Evolutionary conservation across 352 stramenopile species (phyloP).

Genomic region (Detonula confervacea): DNA sequence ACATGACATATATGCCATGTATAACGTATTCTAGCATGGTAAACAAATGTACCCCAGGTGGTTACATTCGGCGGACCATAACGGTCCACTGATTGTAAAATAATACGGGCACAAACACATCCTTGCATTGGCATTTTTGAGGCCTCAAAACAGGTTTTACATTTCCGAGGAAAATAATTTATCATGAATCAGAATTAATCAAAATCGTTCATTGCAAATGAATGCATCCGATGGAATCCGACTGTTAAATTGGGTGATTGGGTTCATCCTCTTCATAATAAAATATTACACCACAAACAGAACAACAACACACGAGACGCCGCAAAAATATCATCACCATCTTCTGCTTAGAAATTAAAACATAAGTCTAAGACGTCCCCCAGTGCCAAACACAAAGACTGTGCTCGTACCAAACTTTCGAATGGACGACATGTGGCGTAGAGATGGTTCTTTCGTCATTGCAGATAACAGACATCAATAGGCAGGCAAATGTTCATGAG

Average conservation of each 20-base stretch:
- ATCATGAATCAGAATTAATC: slow-evolving; percentile 59
- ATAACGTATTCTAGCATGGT: slow-evolving; percentile 46
- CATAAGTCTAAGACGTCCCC: slow-evolving; percentile 57
- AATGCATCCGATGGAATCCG: slow-evolving; percentile 60
- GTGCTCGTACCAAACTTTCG: slow-evolving; percentile 17
- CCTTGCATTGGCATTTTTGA: slow-evolving; percentile 42
- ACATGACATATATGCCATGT: slow-evolving; percentile 12
- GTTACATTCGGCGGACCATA: background rate
- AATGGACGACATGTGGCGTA: slow-evolving; percentile 20
- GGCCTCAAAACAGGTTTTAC: too few relatives aligned
- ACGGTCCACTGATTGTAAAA: background rate
- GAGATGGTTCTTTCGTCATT: slow-evolving; percentile 48
- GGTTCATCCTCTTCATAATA: slow-evolving; percentile 49
- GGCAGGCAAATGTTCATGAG: too few relatives aligned
- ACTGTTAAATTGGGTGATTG: slow-evolving; percentile 58
- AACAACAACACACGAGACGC: background rate
- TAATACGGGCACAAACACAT: slow-evolving; percentile 49
- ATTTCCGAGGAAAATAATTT: background rate
- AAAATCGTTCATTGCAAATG: slow-evolving; percentile 44
- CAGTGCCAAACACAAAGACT: slow-evolving; percentile 54
- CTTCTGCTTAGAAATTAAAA: slow-evolving; percentile 73
- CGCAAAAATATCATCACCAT: background rate
- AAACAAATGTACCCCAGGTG: slow-evolving; percentile 55
- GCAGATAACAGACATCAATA: too few relatives aligned
- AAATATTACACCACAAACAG: background rate